Evolutionary conservation across 306 rosid species (phyloP).

Genomic region (Cajanus cajan): DNA sequence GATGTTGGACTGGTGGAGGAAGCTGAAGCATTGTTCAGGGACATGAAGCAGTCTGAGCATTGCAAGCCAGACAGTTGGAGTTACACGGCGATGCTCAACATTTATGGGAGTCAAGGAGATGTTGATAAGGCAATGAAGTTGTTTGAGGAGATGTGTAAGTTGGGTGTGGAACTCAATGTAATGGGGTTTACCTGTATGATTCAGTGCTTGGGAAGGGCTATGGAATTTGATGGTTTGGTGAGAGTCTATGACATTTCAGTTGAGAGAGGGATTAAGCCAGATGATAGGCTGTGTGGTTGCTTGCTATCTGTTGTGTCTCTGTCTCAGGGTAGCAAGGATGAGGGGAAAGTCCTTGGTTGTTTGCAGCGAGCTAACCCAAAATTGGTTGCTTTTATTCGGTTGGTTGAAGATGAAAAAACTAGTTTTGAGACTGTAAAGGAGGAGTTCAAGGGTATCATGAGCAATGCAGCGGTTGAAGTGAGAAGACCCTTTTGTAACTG

Average conservation of each 20-base stretch:
- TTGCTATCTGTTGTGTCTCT: slow-evolving; percentile 71
- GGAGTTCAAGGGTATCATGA: slow-evolving; percentile 59
- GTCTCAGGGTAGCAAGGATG: slow-evolving; percentile 53
- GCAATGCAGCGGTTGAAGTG: slow-evolving; percentile 57
- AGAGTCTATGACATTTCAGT: slow-evolving; percentile 54
- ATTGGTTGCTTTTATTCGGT: slow-evolving; percentile 51
- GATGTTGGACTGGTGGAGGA: slow-evolving; percentile 86
- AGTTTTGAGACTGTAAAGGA: slow-evolving; percentile 65
- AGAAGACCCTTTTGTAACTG: slow-evolving; percentile 95
- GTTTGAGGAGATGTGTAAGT: slow-evolving; percentile 75
- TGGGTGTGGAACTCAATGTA: slow-evolving; percentile 69
- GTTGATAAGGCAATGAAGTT: slow-evolving; percentile 65
- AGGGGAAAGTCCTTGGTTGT: slow-evolving; percentile 65
- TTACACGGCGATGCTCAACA: slow-evolving; percentile 93
- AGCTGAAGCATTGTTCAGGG: slow-evolving; percentile 76
- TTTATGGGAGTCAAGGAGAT: slow-evolving; percentile 78
- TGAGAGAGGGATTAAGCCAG: slow-evolving; percentile 67
- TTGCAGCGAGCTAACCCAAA: slow-evolving; percentile 73
- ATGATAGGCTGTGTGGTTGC: slow-evolving; percentile 83
- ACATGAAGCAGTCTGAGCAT: slow-evolving; percentile 67
- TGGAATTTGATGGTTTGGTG: slow-evolving; percentile 62
- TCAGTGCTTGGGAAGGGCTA: slow-evolving; percentile 85
- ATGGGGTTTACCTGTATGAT: slow-evolving; percentile 96
- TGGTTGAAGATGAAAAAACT: slow-evolving; percentile 50
- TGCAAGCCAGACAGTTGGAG: slow-evolving; percentile 79